Evolutionary conservation across 768 basidiomycete species (phyloP).

Genomic region (Tephrocybe sp.): DNA sequence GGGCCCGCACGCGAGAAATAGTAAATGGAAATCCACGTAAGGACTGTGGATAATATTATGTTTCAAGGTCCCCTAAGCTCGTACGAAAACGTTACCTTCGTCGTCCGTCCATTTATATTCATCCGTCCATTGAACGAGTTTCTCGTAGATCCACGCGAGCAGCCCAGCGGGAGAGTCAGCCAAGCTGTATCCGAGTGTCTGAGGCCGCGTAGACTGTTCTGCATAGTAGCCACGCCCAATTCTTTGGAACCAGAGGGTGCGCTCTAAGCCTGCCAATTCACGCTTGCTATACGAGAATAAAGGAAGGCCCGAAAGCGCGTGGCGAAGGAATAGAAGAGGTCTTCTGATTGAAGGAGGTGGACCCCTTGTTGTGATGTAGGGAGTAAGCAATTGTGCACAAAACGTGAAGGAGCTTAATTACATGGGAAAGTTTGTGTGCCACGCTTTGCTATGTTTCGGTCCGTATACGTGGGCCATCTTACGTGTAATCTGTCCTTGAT

Average conservation of each 20-base stretch:
- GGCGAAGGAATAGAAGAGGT: constrained; percentile 23
- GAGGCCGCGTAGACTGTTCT: constrained; percentile 45
- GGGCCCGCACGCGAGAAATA: constrained; percentile 60
- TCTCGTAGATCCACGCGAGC: constrained; percentile 53
- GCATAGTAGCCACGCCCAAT: constrained; percentile 35
- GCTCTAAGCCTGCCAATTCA: constrained; percentile 33
- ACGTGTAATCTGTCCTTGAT: constrained; percentile 21
- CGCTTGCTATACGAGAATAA: constrained; percentile 19
- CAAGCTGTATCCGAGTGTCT: constrained; percentile 51
- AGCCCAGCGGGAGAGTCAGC: constrained; percentile 57
- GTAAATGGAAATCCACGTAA: constrained; percentile 62
- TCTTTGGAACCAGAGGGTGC: constrained; percentile 24
- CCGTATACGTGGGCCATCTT: constrained; percentile 28
- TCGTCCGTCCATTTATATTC: constrained; percentile 56
- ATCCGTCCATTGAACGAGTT: constrained; percentile 48
- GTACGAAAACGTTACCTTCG: constrained; percentile 33
- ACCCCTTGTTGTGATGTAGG: constrained; percentile 12
- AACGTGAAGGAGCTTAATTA: constrained; percentile 14
- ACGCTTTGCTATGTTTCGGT: constrained; percentile 43
- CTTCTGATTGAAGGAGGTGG: constrained; percentile 20
- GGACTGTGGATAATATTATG: constrained; percentile 30
- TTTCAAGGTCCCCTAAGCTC: not conserved
- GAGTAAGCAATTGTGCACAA: constrained; percentile 6
- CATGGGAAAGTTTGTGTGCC: constrained; percentile 46
- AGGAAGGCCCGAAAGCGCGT: constrained; percentile 21